A percentile compares a stretch with the other conserved stretches of the same genome.
Evolutionary conservation across 345 rosid species (phyloP).

Genomic region (Brassica cretica): DNA sequence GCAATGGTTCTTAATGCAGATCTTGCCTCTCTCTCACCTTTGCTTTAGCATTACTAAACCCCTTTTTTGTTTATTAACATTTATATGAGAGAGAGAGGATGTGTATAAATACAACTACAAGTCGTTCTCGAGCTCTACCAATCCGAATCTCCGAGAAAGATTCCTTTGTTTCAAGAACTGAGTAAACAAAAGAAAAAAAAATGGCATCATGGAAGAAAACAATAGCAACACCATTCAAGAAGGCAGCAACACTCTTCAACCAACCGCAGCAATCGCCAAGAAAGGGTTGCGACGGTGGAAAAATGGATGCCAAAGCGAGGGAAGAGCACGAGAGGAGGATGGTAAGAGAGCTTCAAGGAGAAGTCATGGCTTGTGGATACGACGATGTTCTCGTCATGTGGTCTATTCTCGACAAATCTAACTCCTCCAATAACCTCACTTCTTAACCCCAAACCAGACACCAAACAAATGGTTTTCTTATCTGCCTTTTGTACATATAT

Average conservation of each 20-base stretch:
- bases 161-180: constrained; percentile 27
- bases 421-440: constrained; percentile 52
- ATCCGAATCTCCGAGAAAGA: constrained; percentile 13
- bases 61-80: constrained; percentile 18
- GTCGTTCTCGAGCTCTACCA: constrained; percentile 39
- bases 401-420: constrained; percentile 94
- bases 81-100: not conserved
- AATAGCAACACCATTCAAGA: constrained; percentile 71
- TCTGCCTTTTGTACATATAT: constrained; percentile 31
- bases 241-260: constrained; percentile 82
- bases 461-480: not conserved
- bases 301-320: constrained; percentile 45
- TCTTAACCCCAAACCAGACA: constrained; percentile 34
- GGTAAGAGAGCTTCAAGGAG: constrained; percentile 73
- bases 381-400: constrained; percentile 95
- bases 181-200: not conserved
- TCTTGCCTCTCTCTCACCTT: constrained; percentile 54
- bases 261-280: constrained; percentile 45
- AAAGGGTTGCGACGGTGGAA: constrained; percentile 28
- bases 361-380: constrained; percentile 90
- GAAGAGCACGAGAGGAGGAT: constrained; percentile 55
- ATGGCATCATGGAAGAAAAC: constrained; percentile 92
- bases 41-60: constrained; percentile 27
- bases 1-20: constrained; percentile 57
- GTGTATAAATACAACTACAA: constrained; percentile 37